These are phyloP conservation scores for Setaria italica DNA, from an alignment of 202 grass and related monocot species.

Conservation along the genomic window DNA sequence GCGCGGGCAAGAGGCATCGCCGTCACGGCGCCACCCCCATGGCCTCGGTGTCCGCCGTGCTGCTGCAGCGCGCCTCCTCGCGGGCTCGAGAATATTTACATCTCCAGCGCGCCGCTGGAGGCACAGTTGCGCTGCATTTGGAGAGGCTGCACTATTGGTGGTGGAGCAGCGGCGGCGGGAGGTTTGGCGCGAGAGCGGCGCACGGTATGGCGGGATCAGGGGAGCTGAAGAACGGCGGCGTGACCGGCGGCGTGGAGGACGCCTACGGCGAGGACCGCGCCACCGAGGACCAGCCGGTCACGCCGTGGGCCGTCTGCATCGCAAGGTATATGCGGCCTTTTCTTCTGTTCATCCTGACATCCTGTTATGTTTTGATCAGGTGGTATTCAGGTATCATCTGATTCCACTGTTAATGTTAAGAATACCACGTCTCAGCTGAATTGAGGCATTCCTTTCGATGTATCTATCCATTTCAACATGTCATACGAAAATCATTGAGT, in stretches of 20 bases:
- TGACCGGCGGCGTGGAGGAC: slow-evolving; percentile 83
- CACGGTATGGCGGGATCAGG: slow-evolving; percentile 56
- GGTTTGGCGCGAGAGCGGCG: slow-evolving; percentile 35
- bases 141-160: neutral
- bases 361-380: neutral
- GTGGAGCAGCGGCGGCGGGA: neutral
- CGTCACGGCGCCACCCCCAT: slow-evolving; percentile 34
- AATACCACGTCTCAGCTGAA: neutral
- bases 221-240: slow-evolving; percentile 43
- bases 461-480: neutral
- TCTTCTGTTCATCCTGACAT: neutral
- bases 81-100: slow-evolving; percentile 41
- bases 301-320: slow-evolving; percentile 80
- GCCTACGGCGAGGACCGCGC: slow-evolving; percentile 91
- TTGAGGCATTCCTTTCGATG: neutral
- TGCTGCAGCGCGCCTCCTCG: slow-evolving; percentile 29
- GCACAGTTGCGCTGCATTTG: slow-evolving; percentile 22
- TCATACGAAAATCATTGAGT: neutral
- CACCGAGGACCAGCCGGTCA: slow-evolving; percentile 81
- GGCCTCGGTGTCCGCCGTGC: slow-evolving; percentile 43
- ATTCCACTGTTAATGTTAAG: neutral
- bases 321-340: slow-evolving; percentile 54
- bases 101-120: neutral
- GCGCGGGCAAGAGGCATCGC: slow-evolving; percentile 18
- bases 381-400: neutral